Evolutionary conservation across 139 green algal species (phyloP), one percentile per base, ranked within the genome.

Genomic region (Nannochloris sp.): DNA sequence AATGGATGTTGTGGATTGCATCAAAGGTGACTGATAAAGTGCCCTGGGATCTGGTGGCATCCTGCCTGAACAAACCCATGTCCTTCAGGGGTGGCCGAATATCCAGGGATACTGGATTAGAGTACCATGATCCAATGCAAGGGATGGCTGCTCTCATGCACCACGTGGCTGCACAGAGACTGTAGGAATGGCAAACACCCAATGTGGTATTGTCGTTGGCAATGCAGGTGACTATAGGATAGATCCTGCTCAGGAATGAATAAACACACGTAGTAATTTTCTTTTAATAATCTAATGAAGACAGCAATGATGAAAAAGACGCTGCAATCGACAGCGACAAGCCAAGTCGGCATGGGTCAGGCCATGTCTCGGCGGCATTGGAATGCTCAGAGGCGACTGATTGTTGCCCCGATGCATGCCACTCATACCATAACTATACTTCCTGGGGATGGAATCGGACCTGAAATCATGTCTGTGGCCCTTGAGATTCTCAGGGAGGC

Each of bases 361-460:
- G 33, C 33, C 33, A 40, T 40, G 33, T 40, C 33, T 13, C 33
- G 33, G 33, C 33, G 33, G 33, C 49, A 28, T 28, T 58, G 49
- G 30, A 43, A n/a, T n/a, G 11, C 56, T n/a, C 17, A 29, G n/a
- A 20, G 56, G 14, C 16, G 56, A 53, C 6, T 20, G 26, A 25
- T 37, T 63, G 4, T 73, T 31, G 60, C 46, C 46, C 46, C 46
- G 14, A 53, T 53, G 46, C 46, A 36, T 30, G 65, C 66, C 14
- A 68, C 59, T 16, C 82, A 94, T 69, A 89, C 85, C 23, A 82
- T 98, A 9, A 83, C 81, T 5, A 67, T 96, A 12, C 84, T 98
- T 30, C 82, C 91, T 25, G 93, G 93, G 45, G 93, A 99, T 71
- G 93, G 93, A 63, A 98, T 99, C 53, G 91, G 93, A 20, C 93